Evolutionary conservation across 2,329 filamentous ascomycete genomes (phyloP), one percentile per base, ranked within the genome.

Genomic region (Paracamarosporium sp.): DNA sequence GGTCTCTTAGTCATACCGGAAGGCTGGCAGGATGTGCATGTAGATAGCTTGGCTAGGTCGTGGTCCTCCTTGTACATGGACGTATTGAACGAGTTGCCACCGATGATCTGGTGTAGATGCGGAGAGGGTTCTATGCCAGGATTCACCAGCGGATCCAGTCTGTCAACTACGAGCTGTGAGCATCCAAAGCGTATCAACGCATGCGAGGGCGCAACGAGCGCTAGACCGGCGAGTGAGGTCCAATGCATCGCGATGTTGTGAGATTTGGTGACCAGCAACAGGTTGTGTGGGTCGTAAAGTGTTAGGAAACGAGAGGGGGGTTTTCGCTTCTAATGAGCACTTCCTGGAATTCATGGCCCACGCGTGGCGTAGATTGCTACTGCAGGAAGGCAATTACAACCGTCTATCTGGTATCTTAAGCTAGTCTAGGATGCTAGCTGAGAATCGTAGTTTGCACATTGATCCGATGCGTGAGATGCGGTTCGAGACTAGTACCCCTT

Each of bases 31-130:
- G 68, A 67, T 4, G 67, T 71, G 59, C 68, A 71, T 2, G 66
- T 69, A 2, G 67, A 68, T n/a, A 64, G 43, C 22, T 59, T 58
- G 2, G 66, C 57, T 3, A 61, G 65, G 24, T 67, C 62, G 41
- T 70, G 66, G 8, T 59, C 53, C 30, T 57, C 56, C 2, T 63
- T 65, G 36, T 56, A 59, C 68, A 71, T 71, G 40, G 60, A 61
- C 13, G 63, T 51, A 2, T 61, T 59, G 48, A 71, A 68, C 5
- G 66, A 66, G 52, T 71, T 71, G 3, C 68, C 68, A 11, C 68
- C 67, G 41, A 71, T 65, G 30, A 71, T 69, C 45, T 71, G 68
- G 36, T 71, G 68, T 15, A 69, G 52, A 57, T 71, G 68, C 2
- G 66, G 59, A 13, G 59, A 63, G 30, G 57, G 59, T 20, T 58